Evolutionary conservation across 1,139 yeast species (phyloP).

Genomic region (Scheffersomyces segobiensis): DNA sequence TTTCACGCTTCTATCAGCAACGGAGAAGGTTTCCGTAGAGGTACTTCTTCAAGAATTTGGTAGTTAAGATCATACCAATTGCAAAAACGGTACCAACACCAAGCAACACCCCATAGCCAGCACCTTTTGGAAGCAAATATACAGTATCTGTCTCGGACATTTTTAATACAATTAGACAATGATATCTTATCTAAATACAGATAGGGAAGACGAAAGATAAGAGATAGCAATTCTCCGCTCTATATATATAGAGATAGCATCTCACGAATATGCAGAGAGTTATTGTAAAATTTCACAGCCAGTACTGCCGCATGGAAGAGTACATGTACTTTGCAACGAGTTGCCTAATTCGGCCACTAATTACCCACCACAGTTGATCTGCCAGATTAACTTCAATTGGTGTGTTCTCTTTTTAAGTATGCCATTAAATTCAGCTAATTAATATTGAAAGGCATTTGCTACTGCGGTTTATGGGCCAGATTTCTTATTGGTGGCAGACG

Average conservation of each 20-base stretch:
- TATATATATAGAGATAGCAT: neutral
- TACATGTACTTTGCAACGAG: neutral
- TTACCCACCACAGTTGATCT: neutral
- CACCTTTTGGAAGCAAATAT: constrained; percentile 11
- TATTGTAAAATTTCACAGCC: neutral
- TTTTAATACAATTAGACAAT: neutral
- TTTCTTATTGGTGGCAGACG: neutral
- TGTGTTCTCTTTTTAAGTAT: neutral
- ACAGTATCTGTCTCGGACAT: neutral
- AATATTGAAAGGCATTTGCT: neutral
- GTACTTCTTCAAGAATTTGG: constrained; percentile 22
- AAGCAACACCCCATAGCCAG: constrained; percentile 29
- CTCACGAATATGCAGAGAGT: neutral
- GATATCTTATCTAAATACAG: neutral
- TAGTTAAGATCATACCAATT: constrained; percentile 25
- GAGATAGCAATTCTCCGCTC: neutral
- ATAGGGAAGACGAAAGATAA: neutral
- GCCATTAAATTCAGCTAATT: neutral
- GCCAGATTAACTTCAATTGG: neutral
- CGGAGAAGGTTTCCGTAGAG: constrained; percentile 31
- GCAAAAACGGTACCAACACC: constrained; percentile 33
- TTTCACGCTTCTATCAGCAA: constrained; percentile 28
- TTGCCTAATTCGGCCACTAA: neutral
- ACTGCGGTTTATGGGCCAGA: neutral
- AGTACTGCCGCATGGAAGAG: neutral